Base-by-base conservation (phyloP, 352 stramenopile species). In the Pythium apleroticum region DNA sequence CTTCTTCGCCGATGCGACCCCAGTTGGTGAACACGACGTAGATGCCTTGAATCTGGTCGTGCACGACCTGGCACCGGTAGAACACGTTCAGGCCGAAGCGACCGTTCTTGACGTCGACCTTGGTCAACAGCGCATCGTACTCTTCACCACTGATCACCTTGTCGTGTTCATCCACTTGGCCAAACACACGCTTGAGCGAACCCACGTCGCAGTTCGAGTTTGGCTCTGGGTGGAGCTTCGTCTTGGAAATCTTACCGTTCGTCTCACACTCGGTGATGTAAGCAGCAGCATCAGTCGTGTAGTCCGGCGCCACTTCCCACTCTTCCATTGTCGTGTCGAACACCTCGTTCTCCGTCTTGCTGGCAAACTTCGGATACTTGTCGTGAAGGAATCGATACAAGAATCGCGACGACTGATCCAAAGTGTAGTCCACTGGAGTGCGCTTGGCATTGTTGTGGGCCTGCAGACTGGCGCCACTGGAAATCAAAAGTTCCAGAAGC, bases 21-120 rank as follows among this genome's bases (percentile, higher is more conserved):
- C 84, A 93, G 63, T 96, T 95, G 15, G 82, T 89, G 59, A 93
- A 91, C 27, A 93, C 70, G 2, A 93, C 71, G 63, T 77, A 91
- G 19, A 91, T 77, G 12, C 74, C 75, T 60, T 91, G 85, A 30
- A 91, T 76, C 45, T 84, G 63, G 43, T 93, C 81, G 17, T 80
- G 71, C 3, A 91, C 81, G n/a, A 93, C 60, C 48, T 93, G 85
- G 53, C 89, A 63, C 0, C 78, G 72, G 52, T 93, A 93, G 28
- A 91, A 93, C 5, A 91, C 85, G 50, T 93, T 93, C 17, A 90
- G 58, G 6, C 84, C 84, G 41, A 88, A 87, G 17, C 76, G 77
- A 0, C 82, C 82, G 17, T 89, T 86, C 61, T 81, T 82, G 14
- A 91, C 79, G 48, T 93, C 82, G 12, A 91, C 83, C 62, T 93